phyloP scores from a whole-genome alignment of 2,329 filamentous ascomycete species.

The Diplodia seriata region DNA sequence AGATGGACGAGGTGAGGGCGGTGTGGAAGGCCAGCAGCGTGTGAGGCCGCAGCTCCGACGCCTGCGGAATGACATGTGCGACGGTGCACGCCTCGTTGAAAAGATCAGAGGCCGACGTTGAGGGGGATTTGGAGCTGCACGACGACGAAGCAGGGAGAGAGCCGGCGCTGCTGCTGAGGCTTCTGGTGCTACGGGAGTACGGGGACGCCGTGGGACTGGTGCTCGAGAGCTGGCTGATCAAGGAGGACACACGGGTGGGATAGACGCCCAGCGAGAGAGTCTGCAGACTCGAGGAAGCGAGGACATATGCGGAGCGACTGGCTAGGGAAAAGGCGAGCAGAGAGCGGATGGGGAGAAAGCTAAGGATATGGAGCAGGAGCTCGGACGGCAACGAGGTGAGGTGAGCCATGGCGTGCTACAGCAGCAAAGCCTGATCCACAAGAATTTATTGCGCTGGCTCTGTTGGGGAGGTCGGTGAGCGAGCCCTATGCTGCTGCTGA shows the following conservation, averaged over 20 bases:
- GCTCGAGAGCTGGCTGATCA: constrained; percentile 66
- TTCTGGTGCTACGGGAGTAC: constrained; percentile 29
- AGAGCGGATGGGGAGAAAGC: constrained; percentile 42
- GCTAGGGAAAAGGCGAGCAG: constrained; percentile 47
- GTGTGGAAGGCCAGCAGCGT: constrained; percentile 40
- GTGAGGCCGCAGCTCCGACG: constrained; percentile 29
- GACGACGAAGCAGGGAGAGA: not conserved
- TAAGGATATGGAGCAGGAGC: constrained; percentile 43
- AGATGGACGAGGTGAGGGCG: constrained; percentile 39
- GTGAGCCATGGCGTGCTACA: constrained; percentile 23
- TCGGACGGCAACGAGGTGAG: constrained; percentile 42
- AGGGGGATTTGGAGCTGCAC: not conserved
- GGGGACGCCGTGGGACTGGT: constrained; percentile 31
- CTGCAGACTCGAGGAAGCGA: constrained; percentile 44
- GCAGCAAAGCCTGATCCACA: constrained; percentile 2
- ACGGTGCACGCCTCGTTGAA: constrained; percentile 25
- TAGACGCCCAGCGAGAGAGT: constrained; percentile 89
- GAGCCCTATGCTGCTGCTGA: constrained; percentile 26
- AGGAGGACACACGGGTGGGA: constrained; percentile 76
- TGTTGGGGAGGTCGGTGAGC: constrained; percentile 7
- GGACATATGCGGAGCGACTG: constrained; percentile 39
- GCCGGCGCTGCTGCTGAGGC: constrained; percentile 20
- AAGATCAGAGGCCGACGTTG: not conserved
- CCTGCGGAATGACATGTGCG: constrained; percentile 31
- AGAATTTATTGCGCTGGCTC: too few species aligned